Percentiles rank a stretch among this genome's conserved stretches.
phyloP scores from a whole-genome alignment of 345 rosid species.

The Gossypium herbaceum region DNA sequence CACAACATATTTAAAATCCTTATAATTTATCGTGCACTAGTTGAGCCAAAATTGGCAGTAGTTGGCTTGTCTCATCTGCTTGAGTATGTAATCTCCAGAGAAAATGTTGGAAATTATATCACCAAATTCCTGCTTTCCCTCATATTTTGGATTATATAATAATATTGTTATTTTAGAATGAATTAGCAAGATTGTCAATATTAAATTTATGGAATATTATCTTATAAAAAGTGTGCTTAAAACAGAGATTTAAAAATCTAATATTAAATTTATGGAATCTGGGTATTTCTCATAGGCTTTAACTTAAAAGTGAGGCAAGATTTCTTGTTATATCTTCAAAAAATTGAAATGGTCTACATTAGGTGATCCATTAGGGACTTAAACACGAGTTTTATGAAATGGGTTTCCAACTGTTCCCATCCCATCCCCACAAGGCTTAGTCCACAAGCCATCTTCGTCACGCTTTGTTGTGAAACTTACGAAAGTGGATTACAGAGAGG shows the following conservation, averaged over 20 bases:
- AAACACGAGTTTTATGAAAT: constrained; percentile 17
- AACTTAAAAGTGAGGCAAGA: constrained; percentile 19
- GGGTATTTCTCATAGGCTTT: neutral
- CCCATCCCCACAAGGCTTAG: constrained; percentile 2
- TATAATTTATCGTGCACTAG: neutral
- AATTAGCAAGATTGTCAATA: too few species aligned
- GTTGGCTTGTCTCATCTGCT: neutral
- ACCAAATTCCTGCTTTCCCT: neutral
- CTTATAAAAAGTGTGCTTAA: too few species aligned
- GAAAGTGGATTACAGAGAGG: neutral
- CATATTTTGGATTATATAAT: neutral
- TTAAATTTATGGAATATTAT: too few species aligned
- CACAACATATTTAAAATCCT: neutral
- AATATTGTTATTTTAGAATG: too few species aligned
- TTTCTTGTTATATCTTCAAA: constrained; percentile 17
- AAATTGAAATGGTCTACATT: constrained; percentile 18
- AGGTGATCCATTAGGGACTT: constrained; percentile 31
- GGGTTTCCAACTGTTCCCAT: constrained; percentile 24
- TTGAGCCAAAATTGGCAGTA: constrained; percentile 7
- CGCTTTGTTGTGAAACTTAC: neutral
- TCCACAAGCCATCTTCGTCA: constrained; percentile 13
- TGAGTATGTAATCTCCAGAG: neutral
- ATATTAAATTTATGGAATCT: too few species aligned
- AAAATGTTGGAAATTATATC: neutral
- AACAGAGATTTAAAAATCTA: too few species aligned